A percentile compares a stretch with the other conserved stretches of the same genome.
phyloP scores from a whole-genome alignment of 2,329 filamentous ascomycete genomes.

The Alternaria incomplexa region DNA sequence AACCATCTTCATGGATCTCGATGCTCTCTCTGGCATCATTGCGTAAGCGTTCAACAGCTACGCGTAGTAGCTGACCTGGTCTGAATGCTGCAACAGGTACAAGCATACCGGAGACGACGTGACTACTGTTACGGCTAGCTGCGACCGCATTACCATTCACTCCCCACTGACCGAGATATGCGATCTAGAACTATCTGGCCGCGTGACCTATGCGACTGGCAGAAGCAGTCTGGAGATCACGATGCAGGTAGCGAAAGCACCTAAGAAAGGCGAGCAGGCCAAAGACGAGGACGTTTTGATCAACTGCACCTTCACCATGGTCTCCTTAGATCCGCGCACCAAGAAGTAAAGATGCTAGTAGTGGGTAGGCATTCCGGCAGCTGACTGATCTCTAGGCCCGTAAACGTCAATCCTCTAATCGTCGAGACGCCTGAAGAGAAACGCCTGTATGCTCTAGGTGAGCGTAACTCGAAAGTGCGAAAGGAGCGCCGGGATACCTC shows the following conservation, averaged over 20 bases:
- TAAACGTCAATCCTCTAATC: conserved; percentile 66
- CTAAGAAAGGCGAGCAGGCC: conserved; percentile 61
- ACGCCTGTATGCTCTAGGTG: conserved; percentile 65
- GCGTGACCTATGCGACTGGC: conserved; percentile 74
- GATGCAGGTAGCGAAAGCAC: conserved; percentile 73
- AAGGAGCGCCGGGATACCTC: conserved; percentile 66
- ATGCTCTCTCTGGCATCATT: conserved; percentile 77
- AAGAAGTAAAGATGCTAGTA: conserved; percentile 63
- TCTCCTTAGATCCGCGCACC: conserved; percentile 71
- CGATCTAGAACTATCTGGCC: conserved; percentile 74
- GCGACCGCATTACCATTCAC: conserved; percentile 70
- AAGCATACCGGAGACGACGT: conserved; percentile 71
- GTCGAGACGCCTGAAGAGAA: conserved; percentile 70
- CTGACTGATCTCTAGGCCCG: conserved; percentile 52
- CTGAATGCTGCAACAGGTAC: conserved; percentile 53
- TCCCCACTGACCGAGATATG: conserved; percentile 78
- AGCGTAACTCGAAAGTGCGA: conserved; percentile 70
- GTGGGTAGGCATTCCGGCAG: background rate
- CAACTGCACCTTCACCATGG: conserved; percentile 80
- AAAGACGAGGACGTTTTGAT: conserved; percentile 68
- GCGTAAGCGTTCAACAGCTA: conserved; percentile 66
- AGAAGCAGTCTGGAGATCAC: conserved; percentile 77
- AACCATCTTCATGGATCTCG: conserved; percentile 79
- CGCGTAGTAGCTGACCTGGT: conserved; percentile 34
- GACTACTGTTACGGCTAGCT: conserved; percentile 68